Base-by-base conservation (phyloP, 2,329 filamentous ascomycete genomes). In the Fonsecaea monophora region DNA sequence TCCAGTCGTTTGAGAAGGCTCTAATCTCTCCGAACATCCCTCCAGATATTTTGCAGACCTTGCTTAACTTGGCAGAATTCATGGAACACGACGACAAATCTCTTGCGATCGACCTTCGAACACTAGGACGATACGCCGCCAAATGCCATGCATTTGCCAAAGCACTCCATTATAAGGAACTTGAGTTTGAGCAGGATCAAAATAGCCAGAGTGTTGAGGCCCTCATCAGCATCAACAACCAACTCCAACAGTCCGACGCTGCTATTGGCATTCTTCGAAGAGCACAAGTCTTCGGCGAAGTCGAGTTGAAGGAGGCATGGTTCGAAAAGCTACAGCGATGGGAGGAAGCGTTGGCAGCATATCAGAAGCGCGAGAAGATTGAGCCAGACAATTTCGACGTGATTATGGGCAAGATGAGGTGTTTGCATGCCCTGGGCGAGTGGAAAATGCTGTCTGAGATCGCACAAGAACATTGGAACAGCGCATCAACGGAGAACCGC, bases 71-170 rank as follows among this genome's bases (percentile, higher is more conserved):
- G 59, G 95, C 95, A 25, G 95, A 99, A 77, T 99, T 99, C 78
- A 99, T 99, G 95, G 95, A 99, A 77, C 95, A 99, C 75, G 96
- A 99, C 74, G 95, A 99, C 78, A 99, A 99, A 78, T 94, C 96
- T 13, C 82, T 99, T 60, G 95, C 95, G 1, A 99, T 99, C 69
- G 96, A 99, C 76, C 97, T 99, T 70, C 86, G 95, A 57, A 93
- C 95, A 9, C 85, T 99, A 10, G 96, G 96, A 37, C 91, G 94
- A 76, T 96, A 98, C 77, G 95, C 95, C 57, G 94, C 92, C 21
- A 94, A 96, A 74, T 99, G 96, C 73, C 95, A 99, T 78, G 96
- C 95, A 4, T 99, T 96, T 76, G 95, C 95, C 38, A 99, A 99
- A 80, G 95, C 95, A 9, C 83, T 99, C 45, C 95, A 99, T 76